Base-by-base conservation (phyloP, 2,329 filamentous ascomycete genomes). In the Chaetothyriales sp. region DNA sequence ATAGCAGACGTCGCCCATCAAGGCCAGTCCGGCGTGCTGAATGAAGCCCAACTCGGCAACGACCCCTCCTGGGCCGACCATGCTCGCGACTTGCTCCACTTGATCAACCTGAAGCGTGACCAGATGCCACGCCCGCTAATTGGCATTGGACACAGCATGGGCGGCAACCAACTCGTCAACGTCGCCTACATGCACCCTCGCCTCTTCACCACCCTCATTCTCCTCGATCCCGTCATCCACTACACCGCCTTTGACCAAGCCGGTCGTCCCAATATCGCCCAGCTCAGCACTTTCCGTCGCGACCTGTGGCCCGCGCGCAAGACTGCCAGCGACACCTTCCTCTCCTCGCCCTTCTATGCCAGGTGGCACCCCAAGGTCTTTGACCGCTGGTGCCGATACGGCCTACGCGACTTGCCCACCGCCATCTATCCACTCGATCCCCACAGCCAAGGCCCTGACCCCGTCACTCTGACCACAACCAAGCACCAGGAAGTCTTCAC, bases 91-190 rank as follows among this genome's bases (percentile, higher is more conserved):
- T 75, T 94, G 2, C 73, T 89, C 19, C 78, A 87, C 62, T 54
- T 67, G 58, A 61, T 66, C 57, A 65, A 65, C 43, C 53, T 62
- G 8, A 65, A 65, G 46, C 57, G 63, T 25, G 54, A 61, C 18
- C 51, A 65, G n/a, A 67, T 67, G 64, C 63, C 64, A 1, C 61
- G 56, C 20, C 89, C 89, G 0, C 70, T 94, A n/a, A 69, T 94
- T 57, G 87, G 85, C 53, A 66, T 94, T n/a, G 88, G 85, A 13
- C 89, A 95, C 68, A 90, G 85, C 57, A 86, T 89, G 70, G 89
- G 89, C 58, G 85, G 75, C 58, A 77, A 75, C 62, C 76, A 82
- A 54, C 73, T 90, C 57, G 56, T 54, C 20, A 48, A 25, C 19
- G 10, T 47, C 18, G 9, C n/a, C 15, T 71, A 89, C 5, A 73